Percentiles rank a stretch among this genome's conserved stretches.
Conservation (phyloP, 495 filamentous ascomycete species). For the Neurospora sp. region DNA sequence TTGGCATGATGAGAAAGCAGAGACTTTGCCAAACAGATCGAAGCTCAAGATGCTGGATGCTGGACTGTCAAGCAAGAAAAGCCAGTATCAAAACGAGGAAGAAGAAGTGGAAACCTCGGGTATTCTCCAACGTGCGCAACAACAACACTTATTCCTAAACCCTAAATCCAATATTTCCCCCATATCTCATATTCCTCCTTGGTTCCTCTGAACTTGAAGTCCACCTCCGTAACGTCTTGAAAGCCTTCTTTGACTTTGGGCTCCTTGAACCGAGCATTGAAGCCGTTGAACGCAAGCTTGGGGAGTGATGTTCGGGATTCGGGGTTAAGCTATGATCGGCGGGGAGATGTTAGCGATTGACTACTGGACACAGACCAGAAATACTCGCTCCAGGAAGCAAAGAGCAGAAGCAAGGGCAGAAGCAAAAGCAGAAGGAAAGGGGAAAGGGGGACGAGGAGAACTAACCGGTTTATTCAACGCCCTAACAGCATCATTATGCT, state of each 20-base stretch:
- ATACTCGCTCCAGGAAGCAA: too few species aligned
- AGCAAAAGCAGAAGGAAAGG: background rate
- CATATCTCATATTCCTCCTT: slow-evolving; percentile 53
- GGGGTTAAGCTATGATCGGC: slow-evolving; percentile 54
- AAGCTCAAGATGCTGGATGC: background rate
- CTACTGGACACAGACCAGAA: background rate
- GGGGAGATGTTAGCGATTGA: background rate
- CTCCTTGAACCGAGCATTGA: slow-evolving; percentile 55
- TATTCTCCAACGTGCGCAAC: background rate
- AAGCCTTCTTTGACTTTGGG: slow-evolving; percentile 75
- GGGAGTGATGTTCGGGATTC: slow-evolving; percentile 68
- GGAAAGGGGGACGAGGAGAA: slow-evolving; percentile 5
- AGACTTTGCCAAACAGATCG: background rate
- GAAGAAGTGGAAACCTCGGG: background rate
- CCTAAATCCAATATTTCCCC: slow-evolving; percentile 61
- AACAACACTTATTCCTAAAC: background rate
- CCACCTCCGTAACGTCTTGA: slow-evolving; percentile 58
- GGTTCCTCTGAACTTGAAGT: slow-evolving; percentile 46
- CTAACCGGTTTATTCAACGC: slow-evolving; percentile 49
- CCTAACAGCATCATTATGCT: slow-evolving; percentile 83
- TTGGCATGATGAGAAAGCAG: background rate
- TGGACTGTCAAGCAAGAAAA: background rate
- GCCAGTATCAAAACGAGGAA: background rate
- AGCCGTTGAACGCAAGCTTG: slow-evolving; percentile 68
- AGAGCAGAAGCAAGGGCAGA: too few species aligned